Conservation (phyloP, 1,284 basidiomycete genomes). For the Xanthoconium separans region DNA sequence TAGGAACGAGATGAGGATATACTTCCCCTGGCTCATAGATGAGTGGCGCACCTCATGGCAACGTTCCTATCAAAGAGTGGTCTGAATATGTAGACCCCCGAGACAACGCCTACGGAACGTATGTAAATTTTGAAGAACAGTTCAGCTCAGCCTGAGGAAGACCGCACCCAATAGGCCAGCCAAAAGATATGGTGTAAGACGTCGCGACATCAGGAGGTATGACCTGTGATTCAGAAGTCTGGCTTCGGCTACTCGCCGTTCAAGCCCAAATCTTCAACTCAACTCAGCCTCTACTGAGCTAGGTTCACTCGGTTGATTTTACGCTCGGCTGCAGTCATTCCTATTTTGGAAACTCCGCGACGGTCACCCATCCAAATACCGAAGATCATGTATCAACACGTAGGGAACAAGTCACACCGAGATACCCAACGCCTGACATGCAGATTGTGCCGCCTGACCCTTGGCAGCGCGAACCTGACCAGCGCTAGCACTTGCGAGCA, state of each 20-base stretch:
- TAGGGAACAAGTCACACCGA: slow-evolving; percentile 5
- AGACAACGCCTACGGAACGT: slow-evolving; percentile 47
- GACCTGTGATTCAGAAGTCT: slow-evolving; percentile 26
- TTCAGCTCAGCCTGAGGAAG: background rate
- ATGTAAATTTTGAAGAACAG: slow-evolving; percentile 6
- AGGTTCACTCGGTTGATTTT: background rate
- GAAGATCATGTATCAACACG: slow-evolving; percentile 1
- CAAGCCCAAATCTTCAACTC: background rate
- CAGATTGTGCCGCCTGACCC: slow-evolving; percentile 52
- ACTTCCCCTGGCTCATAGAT: background rate
- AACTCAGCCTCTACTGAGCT: no score
- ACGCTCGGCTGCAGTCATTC: slow-evolving; percentile 9
- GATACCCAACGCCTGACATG: slow-evolving; percentile 36
- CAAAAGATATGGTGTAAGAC: slow-evolving; percentile 27
- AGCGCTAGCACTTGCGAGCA: slow-evolving; percentile 45
- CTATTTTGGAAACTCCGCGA: slow-evolving; percentile 36
- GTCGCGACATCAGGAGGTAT: slow-evolving; percentile 25
- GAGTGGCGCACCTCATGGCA: slow-evolving; percentile 15
- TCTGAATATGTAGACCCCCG: slow-evolving; percentile 63
- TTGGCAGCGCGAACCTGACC: slow-evolving; percentile 41
- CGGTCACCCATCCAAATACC: background rate
- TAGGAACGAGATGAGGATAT: slow-evolving; percentile 6
- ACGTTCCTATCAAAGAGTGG: slow-evolving; percentile 35
- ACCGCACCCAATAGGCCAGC: slow-evolving; percentile 30
- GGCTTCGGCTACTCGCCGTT: slow-evolving; percentile 12